Evolutionary conservation across 2,329 filamentous ascomycete species (phyloP).

Genomic region (Alternaria sp.): DNA sequence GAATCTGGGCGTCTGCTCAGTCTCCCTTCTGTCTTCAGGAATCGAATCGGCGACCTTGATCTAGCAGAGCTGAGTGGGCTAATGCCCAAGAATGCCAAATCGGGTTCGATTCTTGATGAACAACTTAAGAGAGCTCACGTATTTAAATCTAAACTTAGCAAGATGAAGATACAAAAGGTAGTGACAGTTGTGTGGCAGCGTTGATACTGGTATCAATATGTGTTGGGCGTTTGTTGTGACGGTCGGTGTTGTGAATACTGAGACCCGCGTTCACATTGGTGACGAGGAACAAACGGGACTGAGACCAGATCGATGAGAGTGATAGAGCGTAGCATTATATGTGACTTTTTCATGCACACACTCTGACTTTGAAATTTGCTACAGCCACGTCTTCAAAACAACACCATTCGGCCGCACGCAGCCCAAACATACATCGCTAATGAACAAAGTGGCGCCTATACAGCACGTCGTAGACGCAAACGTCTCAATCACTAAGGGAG

Average conservation of each 20-base stretch:
- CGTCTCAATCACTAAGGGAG: neutral
- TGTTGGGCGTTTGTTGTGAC: constrained; percentile 12
- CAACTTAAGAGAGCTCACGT: neutral
- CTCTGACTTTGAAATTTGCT: neutral
- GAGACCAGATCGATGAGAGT: neutral
- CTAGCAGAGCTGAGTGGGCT: neutral
- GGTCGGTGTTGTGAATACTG: constrained; percentile 1
- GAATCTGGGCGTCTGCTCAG: constrained; percentile 3
- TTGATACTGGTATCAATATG: neutral
- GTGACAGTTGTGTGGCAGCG: neutral
- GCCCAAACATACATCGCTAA: neutral
- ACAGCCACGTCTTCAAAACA: neutral
- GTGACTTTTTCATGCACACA: neutral
- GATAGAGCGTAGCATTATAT: neutral
- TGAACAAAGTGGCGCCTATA: constrained; percentile 8
- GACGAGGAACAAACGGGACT: constrained; percentile 2
- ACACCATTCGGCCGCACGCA: neutral
- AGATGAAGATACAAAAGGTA: neutral
- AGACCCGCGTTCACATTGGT: constrained; percentile 8
- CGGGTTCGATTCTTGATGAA: constrained; percentile 6
- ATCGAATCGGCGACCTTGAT: constrained; percentile 1
- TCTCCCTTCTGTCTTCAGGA: constrained; percentile 12
- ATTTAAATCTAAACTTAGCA: neutral
- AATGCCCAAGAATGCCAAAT: neutral
- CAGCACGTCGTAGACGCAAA: neutral